These are phyloP conservation scores for Flaveria ramosissima DNA, from an alignment of 129 eudicot species.

Conservation along the genomic window DNA sequence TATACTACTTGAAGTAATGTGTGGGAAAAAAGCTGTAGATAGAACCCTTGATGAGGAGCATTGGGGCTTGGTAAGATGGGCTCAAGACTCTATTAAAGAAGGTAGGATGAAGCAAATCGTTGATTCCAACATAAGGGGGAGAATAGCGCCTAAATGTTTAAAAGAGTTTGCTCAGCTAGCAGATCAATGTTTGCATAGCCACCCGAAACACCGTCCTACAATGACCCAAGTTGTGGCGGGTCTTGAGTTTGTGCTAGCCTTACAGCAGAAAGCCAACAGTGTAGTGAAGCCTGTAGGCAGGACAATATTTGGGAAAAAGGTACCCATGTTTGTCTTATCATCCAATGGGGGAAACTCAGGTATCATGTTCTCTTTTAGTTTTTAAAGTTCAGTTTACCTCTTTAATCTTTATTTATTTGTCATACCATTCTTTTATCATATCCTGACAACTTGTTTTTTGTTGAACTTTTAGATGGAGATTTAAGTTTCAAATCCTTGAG, in stretches of 20 bases:
- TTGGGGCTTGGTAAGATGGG: conserved; percentile 27
- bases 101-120: conserved; percentile 34
- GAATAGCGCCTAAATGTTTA: conserved; percentile 29
- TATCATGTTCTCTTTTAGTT: background rate
- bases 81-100: conserved; percentile 32
- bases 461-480: conserved; percentile 11
- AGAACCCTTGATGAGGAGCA: conserved; percentile 34
- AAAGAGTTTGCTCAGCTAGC: conserved; percentile 34
- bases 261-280: conserved; percentile 7
- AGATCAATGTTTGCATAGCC: conserved; percentile 24
- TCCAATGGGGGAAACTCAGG: conserved; percentile 2
- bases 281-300: background rate
- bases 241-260: conserved; percentile 22
- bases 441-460: background rate
- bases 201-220: conserved; percentile 27
- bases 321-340: background rate
- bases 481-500: conserved; percentile 7
- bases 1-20: conserved; percentile 31
- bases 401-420: background rate
- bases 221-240: conserved; percentile 30
- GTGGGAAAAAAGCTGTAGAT: conserved; percentile 44
- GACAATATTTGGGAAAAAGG: background rate
- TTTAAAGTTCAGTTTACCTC: background rate
- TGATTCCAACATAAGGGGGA: conserved; percentile 26
- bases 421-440: background rate